Conservation (phyloP, 176 grass and related monocot genomes). For the Triticum aestivum region DNA sequence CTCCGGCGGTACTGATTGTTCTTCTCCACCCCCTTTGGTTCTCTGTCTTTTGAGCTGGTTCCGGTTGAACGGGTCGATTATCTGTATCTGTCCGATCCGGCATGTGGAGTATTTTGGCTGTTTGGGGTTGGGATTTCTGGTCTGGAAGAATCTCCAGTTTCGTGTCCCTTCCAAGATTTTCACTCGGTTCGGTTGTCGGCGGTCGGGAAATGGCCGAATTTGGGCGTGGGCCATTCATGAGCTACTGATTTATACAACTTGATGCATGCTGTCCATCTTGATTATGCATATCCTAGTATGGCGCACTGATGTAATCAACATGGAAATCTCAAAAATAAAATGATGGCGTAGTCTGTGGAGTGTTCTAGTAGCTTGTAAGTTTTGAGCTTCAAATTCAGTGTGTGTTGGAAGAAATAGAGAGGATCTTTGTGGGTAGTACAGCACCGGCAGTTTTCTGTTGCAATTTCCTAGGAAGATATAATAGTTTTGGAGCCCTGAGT, state of each 20-base stretch:
- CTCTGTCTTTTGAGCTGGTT: background rate
- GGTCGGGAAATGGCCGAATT: background rate
- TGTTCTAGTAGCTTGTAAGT: background rate
- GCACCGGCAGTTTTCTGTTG: background rate
- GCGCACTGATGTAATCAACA: background rate
- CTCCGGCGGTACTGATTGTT: background rate
- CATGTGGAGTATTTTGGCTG: background rate
- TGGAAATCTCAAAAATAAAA: background rate
- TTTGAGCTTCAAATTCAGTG: background rate
- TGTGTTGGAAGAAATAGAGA: background rate
- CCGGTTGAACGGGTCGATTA: background rate
- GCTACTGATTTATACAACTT: background rate
- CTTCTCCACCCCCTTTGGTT: background rate
- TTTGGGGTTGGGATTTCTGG: background rate
- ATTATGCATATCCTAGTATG: background rate
- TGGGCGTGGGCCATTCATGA: background rate
- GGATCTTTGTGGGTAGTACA: background rate
- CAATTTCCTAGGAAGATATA: background rate
- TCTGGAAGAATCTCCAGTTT: background rate
- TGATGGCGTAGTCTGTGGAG: background rate
- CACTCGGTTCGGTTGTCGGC: background rate
- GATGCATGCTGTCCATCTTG: background rate
- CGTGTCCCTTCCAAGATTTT: background rate
- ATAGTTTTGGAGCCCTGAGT: background rate
- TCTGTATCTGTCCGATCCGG: background rate